Conservation (phyloP, 1,139 yeast genomes). For the Candida tunisiensis region DNA sequence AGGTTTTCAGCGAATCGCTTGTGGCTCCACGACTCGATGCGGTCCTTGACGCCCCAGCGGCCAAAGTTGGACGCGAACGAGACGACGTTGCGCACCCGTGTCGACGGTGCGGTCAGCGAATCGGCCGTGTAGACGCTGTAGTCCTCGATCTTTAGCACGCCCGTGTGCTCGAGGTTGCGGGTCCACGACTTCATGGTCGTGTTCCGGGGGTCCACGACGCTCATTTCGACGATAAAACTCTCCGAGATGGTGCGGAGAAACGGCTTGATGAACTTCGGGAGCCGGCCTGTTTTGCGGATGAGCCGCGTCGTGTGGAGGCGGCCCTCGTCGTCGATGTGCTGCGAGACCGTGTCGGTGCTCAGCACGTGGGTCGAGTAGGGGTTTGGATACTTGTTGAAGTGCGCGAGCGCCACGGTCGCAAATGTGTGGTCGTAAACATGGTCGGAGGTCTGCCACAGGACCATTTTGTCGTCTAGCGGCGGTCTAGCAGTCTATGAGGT, state of each 20-base stretch:
- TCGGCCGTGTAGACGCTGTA: conserved; percentile 33
- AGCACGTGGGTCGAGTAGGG: conserved; percentile 85
- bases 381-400: conserved; percentile 74
- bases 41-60: conserved; percentile 42
- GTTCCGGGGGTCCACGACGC: conserved; percentile 49
- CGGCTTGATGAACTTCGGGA: conserved; percentile 70
- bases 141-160: conserved; percentile 69
- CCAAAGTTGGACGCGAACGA: conserved; percentile 57
- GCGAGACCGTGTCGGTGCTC: conserved; percentile 63
- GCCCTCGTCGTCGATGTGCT: conserved; percentile 42
- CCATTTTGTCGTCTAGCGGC: conserved; percentile 8
- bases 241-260: conserved; percentile 57
- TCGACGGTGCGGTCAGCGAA: conserved; percentile 5
- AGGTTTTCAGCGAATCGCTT: conserved; percentile 52
- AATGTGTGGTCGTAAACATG: conserved; percentile 25
- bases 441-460: conserved; percentile 5
- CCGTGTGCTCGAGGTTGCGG: conserved; percentile 73
- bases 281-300: conserved; percentile 61
- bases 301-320: conserved; percentile 57
- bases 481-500: too few species aligned
- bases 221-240: conserved; percentile 73
- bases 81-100: conserved; percentile 26
- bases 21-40: conserved; percentile 76
- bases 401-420: conserved; percentile 59
- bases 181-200: conserved; percentile 53